These are phyloP conservation scores for Isabelozyma gotoi DNA, from an alignment of 805 yeast genomes.

Conservation along the genomic window DNA sequence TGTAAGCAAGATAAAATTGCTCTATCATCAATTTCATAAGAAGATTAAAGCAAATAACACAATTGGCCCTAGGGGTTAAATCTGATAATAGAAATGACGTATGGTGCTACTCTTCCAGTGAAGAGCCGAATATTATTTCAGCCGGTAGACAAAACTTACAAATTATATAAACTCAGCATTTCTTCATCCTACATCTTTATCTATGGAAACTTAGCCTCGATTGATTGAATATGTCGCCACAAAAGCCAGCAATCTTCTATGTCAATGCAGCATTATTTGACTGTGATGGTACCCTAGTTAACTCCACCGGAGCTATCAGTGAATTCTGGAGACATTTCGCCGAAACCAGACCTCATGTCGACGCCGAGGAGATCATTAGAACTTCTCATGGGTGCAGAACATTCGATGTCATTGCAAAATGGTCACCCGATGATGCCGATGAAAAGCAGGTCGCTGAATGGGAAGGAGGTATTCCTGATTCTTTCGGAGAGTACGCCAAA, in stretches of 20 bases:
- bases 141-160: no score
- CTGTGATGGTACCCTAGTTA: constrained; percentile 30
- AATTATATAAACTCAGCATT: no score
- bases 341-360: constrained; percentile 27
- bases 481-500: constrained; percentile 25
- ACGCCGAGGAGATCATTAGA: constrained; percentile 28
- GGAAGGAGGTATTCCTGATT: constrained; percentile 28
- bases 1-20: no score
- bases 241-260: constrained; percentile 24
- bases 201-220: background rate
- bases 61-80: no score
- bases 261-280: constrained; percentile 30
- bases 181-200: no score
- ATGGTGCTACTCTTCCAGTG: no score
- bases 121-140: no score
- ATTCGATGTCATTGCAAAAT: constrained; percentile 28
- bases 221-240: constrained; percentile 4
- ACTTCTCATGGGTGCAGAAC: constrained; percentile 32
- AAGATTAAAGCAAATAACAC: no score
- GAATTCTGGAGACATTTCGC: constrained; percentile 31
- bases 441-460: constrained; percentile 26
- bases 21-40: no score
- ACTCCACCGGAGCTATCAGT: constrained; percentile 30
- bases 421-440: constrained; percentile 30
- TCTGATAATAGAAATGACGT: no score